Evolutionary conservation across 2,329 filamentous ascomycete genomes (phyloP).

Genomic region (Nigrospora osmanthi): DNA sequence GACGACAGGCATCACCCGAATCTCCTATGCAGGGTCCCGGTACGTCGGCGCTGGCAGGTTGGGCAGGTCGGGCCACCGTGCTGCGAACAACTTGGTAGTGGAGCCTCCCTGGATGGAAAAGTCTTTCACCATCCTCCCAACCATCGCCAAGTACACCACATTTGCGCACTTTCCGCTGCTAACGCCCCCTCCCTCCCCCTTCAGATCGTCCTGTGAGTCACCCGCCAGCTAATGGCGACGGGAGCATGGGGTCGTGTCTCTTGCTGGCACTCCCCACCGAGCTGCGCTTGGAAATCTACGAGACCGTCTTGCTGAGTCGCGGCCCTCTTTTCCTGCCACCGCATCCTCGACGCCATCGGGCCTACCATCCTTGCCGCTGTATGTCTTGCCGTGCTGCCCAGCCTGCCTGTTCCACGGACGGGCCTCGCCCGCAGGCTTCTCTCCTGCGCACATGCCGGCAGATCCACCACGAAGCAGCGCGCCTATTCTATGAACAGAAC

Average conservation of each 20-base stretch:
- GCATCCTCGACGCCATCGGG: constrained; percentile 5
- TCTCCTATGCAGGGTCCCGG: too few relatives aligned
- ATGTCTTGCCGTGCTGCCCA: neutral
- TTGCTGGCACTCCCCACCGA: constrained; percentile 20
- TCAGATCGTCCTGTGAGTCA: too few relatives aligned
- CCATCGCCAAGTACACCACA: neutral
- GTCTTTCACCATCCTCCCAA: neutral
- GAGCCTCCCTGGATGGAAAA: too few relatives aligned
- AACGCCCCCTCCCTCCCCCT: too few relatives aligned
- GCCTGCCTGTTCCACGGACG: neutral
- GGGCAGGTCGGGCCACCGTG: too few relatives aligned
- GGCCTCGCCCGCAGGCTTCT: constrained; percentile 11
- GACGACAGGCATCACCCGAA: too few relatives aligned
- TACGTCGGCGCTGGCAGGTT: too few relatives aligned
- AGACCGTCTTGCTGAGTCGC: constrained; percentile 10
- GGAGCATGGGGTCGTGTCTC: neutral
- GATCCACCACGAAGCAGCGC: constrained; percentile 19
- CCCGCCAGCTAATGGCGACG: neutral
- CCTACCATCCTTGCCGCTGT: constrained; percentile 3
- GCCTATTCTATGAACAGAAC: constrained; percentile 20
- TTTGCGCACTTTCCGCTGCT: neutral
- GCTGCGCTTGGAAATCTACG: constrained; percentile 18
- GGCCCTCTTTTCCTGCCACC: neutral
- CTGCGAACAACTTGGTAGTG: too few relatives aligned
- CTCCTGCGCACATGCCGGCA: constrained; percentile 21